phyloP scores from a whole-genome alignment of 2,329 filamentous ascomycete species.

The Sordariomycetes sp. region DNA sequence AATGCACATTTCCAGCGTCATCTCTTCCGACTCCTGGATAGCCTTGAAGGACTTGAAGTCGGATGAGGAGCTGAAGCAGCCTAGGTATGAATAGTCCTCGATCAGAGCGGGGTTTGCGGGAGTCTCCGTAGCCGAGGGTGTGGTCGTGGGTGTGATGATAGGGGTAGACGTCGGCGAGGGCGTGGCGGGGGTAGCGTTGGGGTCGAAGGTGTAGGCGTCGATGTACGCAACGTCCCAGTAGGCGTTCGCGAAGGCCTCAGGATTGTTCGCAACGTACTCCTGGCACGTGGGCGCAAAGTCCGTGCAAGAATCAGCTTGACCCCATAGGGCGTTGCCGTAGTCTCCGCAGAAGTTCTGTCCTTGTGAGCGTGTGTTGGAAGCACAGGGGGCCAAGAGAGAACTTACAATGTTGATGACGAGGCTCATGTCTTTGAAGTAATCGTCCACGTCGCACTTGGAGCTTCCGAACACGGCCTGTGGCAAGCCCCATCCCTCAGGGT shows the following conservation, averaged over 20 bases:
- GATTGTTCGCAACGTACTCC: slow-evolving; percentile 36
- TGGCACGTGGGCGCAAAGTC: slow-evolving; percentile 31
- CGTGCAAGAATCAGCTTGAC: slow-evolving; percentile 25
- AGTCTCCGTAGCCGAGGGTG: slow-evolving; percentile 2
- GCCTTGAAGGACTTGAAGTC: slow-evolving; percentile 24
- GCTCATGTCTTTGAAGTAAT: slow-evolving; percentile 58
- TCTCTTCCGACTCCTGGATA: slow-evolving; percentile 17
- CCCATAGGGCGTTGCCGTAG: slow-evolving; percentile 50
- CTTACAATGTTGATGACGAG: slow-evolving; percentile 61
- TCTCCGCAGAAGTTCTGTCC: slow-evolving; percentile 65
- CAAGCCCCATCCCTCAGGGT: slow-evolving; percentile 57
- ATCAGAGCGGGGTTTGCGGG: slow-evolving; percentile 21
- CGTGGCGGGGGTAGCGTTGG: slow-evolving; percentile 3
- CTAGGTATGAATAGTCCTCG: slow-evolving; percentile 22
- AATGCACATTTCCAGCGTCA: slow-evolving; percentile 31
- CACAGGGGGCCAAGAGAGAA: not conserved
- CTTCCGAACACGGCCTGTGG: slow-evolving; percentile 63
- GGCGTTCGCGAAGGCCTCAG: slow-evolving; percentile 29
- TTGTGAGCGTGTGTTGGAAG: not conserved
- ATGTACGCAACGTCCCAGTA: slow-evolving; percentile 48
- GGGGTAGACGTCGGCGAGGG: not conserved
- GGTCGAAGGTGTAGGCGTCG: slow-evolving; percentile 27
- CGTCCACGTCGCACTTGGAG: slow-evolving; percentile 52
- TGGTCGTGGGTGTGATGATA: not conserved
- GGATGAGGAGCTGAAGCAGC: slow-evolving; percentile 30